Conservation (phyloP, 2,329 filamentous ascomycete genomes). For the Exophiala phaeomuriformis region DNA sequence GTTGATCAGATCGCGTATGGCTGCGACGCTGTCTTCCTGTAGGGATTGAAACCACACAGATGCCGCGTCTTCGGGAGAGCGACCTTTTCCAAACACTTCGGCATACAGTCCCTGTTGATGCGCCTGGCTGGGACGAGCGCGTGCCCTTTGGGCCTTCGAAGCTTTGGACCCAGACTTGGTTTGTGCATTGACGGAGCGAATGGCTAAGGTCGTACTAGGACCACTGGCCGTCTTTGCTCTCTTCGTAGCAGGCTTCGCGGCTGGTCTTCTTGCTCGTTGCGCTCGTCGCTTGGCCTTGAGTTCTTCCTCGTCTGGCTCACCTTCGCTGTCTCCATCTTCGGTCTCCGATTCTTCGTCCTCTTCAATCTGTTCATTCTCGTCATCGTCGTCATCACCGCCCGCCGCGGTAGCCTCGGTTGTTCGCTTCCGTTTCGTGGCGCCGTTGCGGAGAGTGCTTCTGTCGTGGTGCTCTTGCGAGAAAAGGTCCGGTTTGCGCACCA, state of each 20-base stretch:
- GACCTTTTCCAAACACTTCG: constrained; percentile 53
- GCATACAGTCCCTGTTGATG: constrained; percentile 53
- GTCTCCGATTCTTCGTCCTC: constrained; percentile 25
- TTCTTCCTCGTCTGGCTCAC: constrained; percentile 45
- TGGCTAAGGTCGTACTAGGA: constrained; percentile 44
- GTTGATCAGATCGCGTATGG: constrained; percentile 54
- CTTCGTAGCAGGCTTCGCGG: constrained; percentile 43
- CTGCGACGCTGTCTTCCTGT: constrained; percentile 47
- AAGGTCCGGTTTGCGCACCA: constrained; percentile 37
- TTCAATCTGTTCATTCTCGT: constrained; percentile 25
- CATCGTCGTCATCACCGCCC: constrained; percentile 27
- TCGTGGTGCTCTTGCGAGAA: constrained; percentile 36
- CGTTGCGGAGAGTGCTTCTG: constrained; percentile 26
- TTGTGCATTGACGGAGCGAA: constrained; percentile 45
- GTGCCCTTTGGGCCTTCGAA: constrained; percentile 44
- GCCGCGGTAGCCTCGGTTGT: constrained; percentile 33
- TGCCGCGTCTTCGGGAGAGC: constrained; percentile 50
- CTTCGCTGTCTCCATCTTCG: constrained; percentile 27
- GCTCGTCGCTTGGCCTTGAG: constrained; percentile 38
- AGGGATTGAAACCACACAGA: constrained; percentile 53
- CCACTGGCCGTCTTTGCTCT: constrained; percentile 50
- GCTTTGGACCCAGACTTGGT: constrained; percentile 33
- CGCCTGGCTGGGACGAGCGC: constrained; percentile 46
- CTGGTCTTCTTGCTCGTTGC: constrained; percentile 31
- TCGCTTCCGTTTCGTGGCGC: constrained; percentile 47